These are phyloP conservation scores for Pedinophyceae sp. DNA, from an alignment of 139 green algal species.

Conservation along the genomic window DNA sequence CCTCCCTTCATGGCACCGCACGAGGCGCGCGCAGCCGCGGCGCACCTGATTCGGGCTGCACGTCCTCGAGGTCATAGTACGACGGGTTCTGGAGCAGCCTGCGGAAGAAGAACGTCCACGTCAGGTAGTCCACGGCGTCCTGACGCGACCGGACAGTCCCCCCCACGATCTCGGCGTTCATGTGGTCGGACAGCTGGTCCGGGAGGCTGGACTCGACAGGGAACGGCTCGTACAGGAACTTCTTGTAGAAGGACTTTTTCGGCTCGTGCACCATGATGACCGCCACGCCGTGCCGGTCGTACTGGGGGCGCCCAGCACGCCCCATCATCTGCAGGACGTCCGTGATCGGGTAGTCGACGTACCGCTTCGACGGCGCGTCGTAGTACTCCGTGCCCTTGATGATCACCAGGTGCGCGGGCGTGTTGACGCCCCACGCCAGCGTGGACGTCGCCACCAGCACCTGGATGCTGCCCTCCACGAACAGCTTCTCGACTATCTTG, in stretches of 20 bases:
- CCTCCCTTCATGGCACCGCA: no score
- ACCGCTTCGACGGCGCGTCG: constrained; percentile 64
- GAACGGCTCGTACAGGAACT: constrained; percentile 98
- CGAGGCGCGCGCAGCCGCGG: no score
- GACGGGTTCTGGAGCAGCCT: constrained; percentile 67
- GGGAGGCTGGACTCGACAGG: constrained; percentile 81
- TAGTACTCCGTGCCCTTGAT: constrained; percentile 97
- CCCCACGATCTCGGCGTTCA: constrained; percentile 23
- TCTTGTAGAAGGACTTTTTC: constrained; percentile 99
- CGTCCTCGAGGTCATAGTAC: constrained; percentile 77
- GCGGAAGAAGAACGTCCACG: constrained; percentile 89
- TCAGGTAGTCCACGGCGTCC: constrained; percentile 89
- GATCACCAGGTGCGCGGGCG: constrained; percentile 83
- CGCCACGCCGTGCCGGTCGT: constrained; percentile 68
- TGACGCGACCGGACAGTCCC: constrained; percentile 40
- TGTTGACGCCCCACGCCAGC: constrained; percentile 91
- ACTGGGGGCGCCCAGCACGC: constrained; percentile 80
- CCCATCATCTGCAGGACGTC: constrained; percentile 87
- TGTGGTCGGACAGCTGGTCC: constrained; percentile 37
- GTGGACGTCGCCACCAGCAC: constrained; percentile 79
- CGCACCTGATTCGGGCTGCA: constrained; percentile 5
- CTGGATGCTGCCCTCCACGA: constrained; percentile 78
- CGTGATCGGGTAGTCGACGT: constrained; percentile 96
- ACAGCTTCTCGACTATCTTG: constrained; percentile 69
- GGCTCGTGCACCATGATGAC: constrained; percentile 96